phyloP scores from a whole-genome alignment of 768 basidiomycete species.

The Rhodotorula babjevae region DNA sequence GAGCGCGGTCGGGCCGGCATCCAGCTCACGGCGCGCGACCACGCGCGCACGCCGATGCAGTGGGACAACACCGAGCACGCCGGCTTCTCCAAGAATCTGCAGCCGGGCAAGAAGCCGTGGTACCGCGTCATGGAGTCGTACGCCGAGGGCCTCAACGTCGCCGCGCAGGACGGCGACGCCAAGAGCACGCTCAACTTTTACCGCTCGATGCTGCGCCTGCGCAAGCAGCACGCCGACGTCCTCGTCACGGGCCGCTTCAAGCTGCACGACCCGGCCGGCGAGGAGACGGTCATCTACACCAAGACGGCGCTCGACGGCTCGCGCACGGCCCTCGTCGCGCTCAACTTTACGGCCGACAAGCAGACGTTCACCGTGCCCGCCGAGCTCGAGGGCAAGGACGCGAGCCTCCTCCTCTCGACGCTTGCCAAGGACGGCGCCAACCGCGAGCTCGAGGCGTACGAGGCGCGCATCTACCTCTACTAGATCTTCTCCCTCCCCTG shows the following conservation, averaged over 20 bases:
- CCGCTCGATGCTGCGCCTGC: slow-evolving; percentile 55
- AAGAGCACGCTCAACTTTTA: slow-evolving; percentile 62
- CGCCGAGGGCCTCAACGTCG: slow-evolving; percentile 45
- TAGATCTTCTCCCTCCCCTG: background rate
- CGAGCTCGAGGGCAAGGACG: background rate
- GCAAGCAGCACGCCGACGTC: slow-evolving; percentile 57
- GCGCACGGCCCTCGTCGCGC: slow-evolving; percentile 43
- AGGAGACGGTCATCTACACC: slow-evolving; percentile 57
- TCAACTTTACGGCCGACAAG: slow-evolving; percentile 42
- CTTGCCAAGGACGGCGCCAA: background rate
- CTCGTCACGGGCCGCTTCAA: slow-evolving; percentile 63
- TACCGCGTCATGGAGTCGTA: slow-evolving; percentile 38
- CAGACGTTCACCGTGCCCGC: slow-evolving; percentile 12
- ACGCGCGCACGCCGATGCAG: slow-evolving; percentile 61
- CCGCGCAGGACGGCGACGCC: slow-evolving; percentile 52
- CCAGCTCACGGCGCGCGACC: slow-evolving; percentile 53
- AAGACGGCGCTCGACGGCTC: slow-evolving; percentile 48
- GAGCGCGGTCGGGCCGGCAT: slow-evolving; percentile 23
- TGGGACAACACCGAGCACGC: slow-evolving; percentile 28
- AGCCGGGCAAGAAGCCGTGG: slow-evolving; percentile 13
- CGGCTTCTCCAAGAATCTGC: slow-evolving; percentile 8
- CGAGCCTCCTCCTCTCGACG: background rate
- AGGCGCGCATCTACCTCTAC: slow-evolving; percentile 7
- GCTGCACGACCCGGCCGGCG: slow-evolving; percentile 53
- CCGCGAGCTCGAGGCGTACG: slow-evolving; percentile 6